Conservation (phyloP, 176 grass and related monocot species). For the Lolium rigidum region DNA sequence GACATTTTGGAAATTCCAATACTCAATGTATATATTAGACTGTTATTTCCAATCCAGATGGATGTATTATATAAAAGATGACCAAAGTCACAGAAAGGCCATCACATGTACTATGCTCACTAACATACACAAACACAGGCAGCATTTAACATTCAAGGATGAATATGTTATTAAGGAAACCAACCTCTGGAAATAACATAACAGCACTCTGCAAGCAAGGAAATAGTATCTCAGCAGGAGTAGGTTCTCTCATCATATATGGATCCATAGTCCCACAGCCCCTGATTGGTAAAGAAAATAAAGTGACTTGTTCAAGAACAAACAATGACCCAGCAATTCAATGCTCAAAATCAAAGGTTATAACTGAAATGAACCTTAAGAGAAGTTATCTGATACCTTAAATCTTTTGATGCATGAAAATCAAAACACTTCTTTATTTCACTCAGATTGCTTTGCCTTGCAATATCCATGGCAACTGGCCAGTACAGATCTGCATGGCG, state of each 20-base stretch:
- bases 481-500: conserved; percentile 54
- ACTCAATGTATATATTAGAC: no score
- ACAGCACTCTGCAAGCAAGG: conserved; percentile 67
- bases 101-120: no score
- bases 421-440: conserved; percentile 48
- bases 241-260: conserved; percentile 41
- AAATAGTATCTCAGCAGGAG: conserved; percentile 55
- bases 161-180: not conserved
- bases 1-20: no score
- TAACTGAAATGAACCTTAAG: not conserved
- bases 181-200: conserved; percentile 67
- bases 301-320: not conserved
- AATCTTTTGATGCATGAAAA: not conserved
- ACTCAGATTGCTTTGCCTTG: conserved; percentile 46
- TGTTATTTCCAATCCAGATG: no score
- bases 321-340: not conserved
- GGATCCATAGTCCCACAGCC: conserved; percentile 48
- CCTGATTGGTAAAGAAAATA: conserved; percentile 30
- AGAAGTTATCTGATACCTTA: conserved; percentile 40
- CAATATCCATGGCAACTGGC: conserved; percentile 67
- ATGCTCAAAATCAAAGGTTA: not conserved
- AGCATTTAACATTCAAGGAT: not conserved
- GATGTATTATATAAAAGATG: no score
- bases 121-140: not conserved
- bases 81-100: no score